Evolutionary conservation across 2,329 filamentous ascomycete genomes (phyloP), one percentile per base, ranked within the genome.

Genomic region (Drechslerella stenobrocha): DNA sequence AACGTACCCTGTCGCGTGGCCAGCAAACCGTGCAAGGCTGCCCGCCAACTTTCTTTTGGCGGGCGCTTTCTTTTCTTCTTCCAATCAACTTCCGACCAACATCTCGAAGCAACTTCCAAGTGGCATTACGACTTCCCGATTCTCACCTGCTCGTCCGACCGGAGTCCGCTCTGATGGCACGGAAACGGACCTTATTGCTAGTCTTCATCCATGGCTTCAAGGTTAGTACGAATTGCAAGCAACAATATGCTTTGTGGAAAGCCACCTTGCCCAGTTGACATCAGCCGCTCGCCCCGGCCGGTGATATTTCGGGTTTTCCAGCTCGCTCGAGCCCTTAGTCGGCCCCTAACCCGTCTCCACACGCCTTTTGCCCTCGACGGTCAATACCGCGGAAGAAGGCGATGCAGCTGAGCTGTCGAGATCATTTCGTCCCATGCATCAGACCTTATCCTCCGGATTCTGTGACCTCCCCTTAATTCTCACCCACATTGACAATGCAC

Each of bases 141-240:
- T 67, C 37, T 47, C 52, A 3, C 34, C 35, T 40, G 37, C 45
- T 30, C 40, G 22, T 23, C 23, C 44, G 22, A 26, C 22, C 46
- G 47, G 56, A 40, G 60, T 24, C 63, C 63, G 63, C 63, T 60
- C 52, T 67, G 63, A 67, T 67, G 63, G 63, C 63, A 67, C 63
- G 86, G 83, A 88, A 87, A 80, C 90, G 89, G 78, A 93, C 88
- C 63, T 78, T 95, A 34, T 77, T 95, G 35, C 78, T 95, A 65
- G 88, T 87, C 75, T 93, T 93, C 76, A 89, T 93, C 69, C 89
- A 95, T 77, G 89, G 89, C 75, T 95, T 95, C 83, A 90, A 93
- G 82, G 84, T 85, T 67, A 67, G 63, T 37, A 32, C 6, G 6
- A 6, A 32, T 6, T 37, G 11, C 74, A 40, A 73, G 70, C 28